Conservation (phyloP, 2,329 filamentous ascomycete species). For the Aspergillus quadrilineatus region DNA sequence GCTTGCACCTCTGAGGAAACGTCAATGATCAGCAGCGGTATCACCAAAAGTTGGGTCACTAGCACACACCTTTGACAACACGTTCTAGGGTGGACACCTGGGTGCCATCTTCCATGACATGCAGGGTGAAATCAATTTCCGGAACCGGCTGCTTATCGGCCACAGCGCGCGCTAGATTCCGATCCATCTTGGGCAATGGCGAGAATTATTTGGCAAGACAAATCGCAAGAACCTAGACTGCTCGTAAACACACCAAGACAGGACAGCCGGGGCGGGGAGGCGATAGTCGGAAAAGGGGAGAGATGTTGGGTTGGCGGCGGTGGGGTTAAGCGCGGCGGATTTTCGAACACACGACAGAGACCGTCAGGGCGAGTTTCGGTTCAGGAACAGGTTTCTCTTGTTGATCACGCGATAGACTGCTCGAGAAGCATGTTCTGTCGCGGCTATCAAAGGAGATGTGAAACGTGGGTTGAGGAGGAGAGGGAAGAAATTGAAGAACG, state of each 20-base stretch:
- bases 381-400: slow-evolving; percentile 4
- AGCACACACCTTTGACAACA: slow-evolving; percentile 87
- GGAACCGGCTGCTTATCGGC: slow-evolving; percentile 92
- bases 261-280: slow-evolving; percentile 8
- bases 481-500: slow-evolving; percentile 4
- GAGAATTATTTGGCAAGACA: slow-evolving; percentile 9
- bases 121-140: slow-evolving; percentile 97
- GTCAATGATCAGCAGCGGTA: slow-evolving; percentile 12
- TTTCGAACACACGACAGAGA: slow-evolving; percentile 18
- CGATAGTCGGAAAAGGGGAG: slow-evolving; percentile 5
- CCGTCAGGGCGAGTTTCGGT: not conserved
- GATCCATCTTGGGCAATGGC: slow-evolving; percentile 39
- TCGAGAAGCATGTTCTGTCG: slow-evolving; percentile 3
- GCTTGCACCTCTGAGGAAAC: slow-evolving; percentile 83
- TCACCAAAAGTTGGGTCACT: not conserved
- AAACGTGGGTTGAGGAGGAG: not conserved
- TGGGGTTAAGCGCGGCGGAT: slow-evolving; percentile 25
- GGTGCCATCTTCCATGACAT: slow-evolving; percentile 95
- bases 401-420: not conserved
- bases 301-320: slow-evolving; percentile 16
- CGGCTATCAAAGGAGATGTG: not conserved
- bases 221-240: slow-evolving; percentile 18
- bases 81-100: slow-evolving; percentile 94
- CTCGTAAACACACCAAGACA: slow-evolving; percentile 10
- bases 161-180: slow-evolving; percentile 76